Evolutionary conservation across 1,284 basidiomycete genomes (phyloP), one percentile per base, ranked within the genome.

Genomic region (Tilletia walkeri): DNA sequence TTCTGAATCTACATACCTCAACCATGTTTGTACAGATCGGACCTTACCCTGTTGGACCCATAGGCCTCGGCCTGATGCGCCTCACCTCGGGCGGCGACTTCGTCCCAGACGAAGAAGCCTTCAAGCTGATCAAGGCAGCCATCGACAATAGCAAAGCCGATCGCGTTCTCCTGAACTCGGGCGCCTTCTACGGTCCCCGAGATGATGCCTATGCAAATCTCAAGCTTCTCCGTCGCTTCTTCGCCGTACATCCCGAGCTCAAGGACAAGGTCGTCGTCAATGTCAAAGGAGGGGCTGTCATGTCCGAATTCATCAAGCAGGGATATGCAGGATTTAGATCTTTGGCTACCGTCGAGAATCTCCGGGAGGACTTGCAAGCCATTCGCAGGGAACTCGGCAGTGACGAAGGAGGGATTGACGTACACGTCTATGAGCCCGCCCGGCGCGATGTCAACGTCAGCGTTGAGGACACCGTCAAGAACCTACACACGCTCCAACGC

Each of bases 61-160:
- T 65, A 12, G 63, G 63, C 6, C 41, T 65, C 45, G 63, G 63
- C 5, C 38, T 47, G 30, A 65, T 65, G 63, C 6, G n/a, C 63
- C 41, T 65, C 12, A 45, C 63, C 10, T 65, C 38, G 63, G 7
- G 16, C 56, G 7, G 12, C 20, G 18, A 10, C 20, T 9, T 48
- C n/a, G 82, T 86, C 2, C 80, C 88, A 0, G 88, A 90, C 61
- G 87, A 88, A 67, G 84, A 87, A 20, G 87, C 87, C 10, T 90
- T 91, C 72, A 87, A 86, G 49, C 85, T 88, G 5, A 89, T 91
- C 85, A 89, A 88, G 78, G 49, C 73, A 50, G 88, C 89, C 2
- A 87, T 88, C 12, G 85, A 91, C 54, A 86, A 88, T 9, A 34
- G 56, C 56, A 34, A 18, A 18, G 9, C 18, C 39, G 86, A 88